A percentile compares a stretch with the other conserved stretches of the same genome.
phyloP scores from a whole-genome alignment of 768 basidiomycete species.

The Boletus rubropictus region DNA sequence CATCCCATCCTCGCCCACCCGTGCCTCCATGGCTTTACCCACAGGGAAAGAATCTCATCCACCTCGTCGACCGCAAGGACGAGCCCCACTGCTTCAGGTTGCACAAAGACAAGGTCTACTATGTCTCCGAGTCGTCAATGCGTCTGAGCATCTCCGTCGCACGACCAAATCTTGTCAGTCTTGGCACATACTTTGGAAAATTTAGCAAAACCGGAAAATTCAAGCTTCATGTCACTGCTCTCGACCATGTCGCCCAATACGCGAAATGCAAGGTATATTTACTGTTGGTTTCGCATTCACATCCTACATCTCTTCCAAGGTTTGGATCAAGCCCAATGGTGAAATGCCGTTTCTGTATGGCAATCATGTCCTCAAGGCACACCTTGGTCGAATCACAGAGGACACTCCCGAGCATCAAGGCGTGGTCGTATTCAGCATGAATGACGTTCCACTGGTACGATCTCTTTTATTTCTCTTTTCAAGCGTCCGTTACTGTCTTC shows the following conservation, averaged over 20 bases:
- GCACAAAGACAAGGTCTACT: constrained; percentile 92
- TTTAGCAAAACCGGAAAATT: constrained; percentile 97
- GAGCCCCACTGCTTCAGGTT: constrained; percentile 94
- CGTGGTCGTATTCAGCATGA: constrained; percentile 95
- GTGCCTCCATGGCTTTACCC: neutral
- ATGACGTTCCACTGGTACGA: constrained; percentile 81
- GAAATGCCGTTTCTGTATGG: constrained; percentile 99
- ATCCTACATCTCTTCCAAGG: constrained; percentile 38
- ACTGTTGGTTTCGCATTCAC: neutral
- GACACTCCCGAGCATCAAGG: constrained; percentile 99
- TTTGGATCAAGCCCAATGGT: constrained; percentile 99
- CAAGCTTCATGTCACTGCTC: constrained; percentile 89
- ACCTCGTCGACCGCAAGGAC: constrained; percentile 90
- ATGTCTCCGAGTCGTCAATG: constrained; percentile 94
- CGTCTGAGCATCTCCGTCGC: constrained; percentile 89
- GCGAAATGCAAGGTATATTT: constrained; percentile 89
- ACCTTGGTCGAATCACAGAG: constrained; percentile 97
- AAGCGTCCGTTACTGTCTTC: neutral
- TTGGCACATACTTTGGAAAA: constrained; percentile 97
- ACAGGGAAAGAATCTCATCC: constrained; percentile 93
- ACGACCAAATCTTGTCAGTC: constrained; percentile 82
- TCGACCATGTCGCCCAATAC: constrained; percentile 92
- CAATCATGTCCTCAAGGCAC: constrained; percentile 97
- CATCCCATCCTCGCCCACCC: rapidly evolving
- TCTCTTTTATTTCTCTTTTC: neutral